Evolutionary conservation across 139 green algal species (phyloP), one percentile per base, ranked within the genome.

Genomic region (Chlamydomonas incerta): DNA sequence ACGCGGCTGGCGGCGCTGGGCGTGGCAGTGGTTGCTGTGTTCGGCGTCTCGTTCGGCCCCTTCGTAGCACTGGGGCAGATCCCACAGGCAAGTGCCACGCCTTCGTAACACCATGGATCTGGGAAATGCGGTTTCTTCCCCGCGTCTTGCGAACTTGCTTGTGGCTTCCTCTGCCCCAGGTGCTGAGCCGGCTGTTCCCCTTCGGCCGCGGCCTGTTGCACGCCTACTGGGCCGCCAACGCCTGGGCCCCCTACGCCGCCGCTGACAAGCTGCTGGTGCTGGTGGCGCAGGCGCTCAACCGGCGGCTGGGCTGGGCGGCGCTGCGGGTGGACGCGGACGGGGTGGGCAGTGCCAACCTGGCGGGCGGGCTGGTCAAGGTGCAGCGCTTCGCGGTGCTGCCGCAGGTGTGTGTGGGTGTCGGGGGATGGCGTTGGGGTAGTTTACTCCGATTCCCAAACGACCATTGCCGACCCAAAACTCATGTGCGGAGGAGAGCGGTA

Each of bases 211-310:
- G 97, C 3, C 88, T 99, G 50, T 92, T 88, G 26, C 97, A 99
- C 81, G 94, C 97, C 0, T 99, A 99, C 92, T 99, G 97, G 97
- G 97, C 97, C 6, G 92, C 97, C 71, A 99, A 99, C 87, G 83
- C 92, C 13, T 99, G 97, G 97, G 97, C 97, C 23, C 82, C 99
- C 41, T 99, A 99, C 90, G 91, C 89, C 21, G 86, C 73, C 3
- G 90, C 89, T 1, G 97, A 99, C 89, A 98, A 97, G 87, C 68
- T 86, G 55, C 80, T 95, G 50, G 88, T 89, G 29, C 74, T 57
- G 11, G 9, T 81, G 33, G 37, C 93, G 74, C 88, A 71, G 6
- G 37, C 18, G 4, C 11, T 93, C 52, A 50, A 50, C 41, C 41
- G 41, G 41, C 41, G 41, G 41, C 41, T 50, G 41, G 41, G 41